These are phyloP conservation scores for Taphrina pruni DNA, from an alignment of 1,139 yeast genomes.

Conservation along the genomic window DNA sequence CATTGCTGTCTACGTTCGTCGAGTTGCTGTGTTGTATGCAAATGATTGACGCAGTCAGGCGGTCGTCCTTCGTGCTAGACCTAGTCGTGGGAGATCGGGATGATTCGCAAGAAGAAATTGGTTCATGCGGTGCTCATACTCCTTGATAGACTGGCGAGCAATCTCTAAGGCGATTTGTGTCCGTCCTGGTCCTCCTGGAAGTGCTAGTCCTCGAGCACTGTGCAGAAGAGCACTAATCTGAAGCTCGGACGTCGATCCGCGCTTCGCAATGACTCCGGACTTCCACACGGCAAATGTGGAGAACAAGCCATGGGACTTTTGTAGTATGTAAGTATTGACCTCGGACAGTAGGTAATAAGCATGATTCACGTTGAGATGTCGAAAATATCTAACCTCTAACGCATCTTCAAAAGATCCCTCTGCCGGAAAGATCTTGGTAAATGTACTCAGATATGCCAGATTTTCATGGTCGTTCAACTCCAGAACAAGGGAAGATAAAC, in stretches of 20 bases:
- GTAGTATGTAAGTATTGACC: constrained; percentile 5
- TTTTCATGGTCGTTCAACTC: neutral
- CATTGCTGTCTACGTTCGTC: too few species aligned
- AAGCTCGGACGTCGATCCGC: constrained; percentile 21
- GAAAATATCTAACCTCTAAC: neutral
- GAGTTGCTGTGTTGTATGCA: too few species aligned
- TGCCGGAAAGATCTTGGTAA: constrained; percentile 16
- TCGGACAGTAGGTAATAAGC: constrained; percentile 4
- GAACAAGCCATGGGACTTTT: constrained; percentile 11
- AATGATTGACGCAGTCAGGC: too few species aligned
- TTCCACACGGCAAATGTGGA: constrained; percentile 6
- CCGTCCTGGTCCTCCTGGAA: constrained; percentile 28
- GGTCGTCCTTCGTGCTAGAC: neutral
- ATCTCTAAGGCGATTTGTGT: constrained; percentile 25
- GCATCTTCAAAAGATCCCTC: neutral
- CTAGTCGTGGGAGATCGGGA: constrained; percentile 15
- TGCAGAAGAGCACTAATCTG: constrained; percentile 25
- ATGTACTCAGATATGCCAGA: constrained; percentile 17
- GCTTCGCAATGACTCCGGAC: constrained; percentile 24
- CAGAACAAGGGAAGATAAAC: constrained; percentile 1
- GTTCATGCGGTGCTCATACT: constrained; percentile 26
- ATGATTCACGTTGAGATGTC: neutral
- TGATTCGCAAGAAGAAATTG: constrained; percentile 15
- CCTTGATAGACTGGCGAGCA: constrained; percentile 20
- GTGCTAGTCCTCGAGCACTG: constrained; percentile 27